These are phyloP conservation scores for Globisporangium perplexum DNA, from an alignment of 352 stramenopile species.

Conservation along the genomic window DNA sequence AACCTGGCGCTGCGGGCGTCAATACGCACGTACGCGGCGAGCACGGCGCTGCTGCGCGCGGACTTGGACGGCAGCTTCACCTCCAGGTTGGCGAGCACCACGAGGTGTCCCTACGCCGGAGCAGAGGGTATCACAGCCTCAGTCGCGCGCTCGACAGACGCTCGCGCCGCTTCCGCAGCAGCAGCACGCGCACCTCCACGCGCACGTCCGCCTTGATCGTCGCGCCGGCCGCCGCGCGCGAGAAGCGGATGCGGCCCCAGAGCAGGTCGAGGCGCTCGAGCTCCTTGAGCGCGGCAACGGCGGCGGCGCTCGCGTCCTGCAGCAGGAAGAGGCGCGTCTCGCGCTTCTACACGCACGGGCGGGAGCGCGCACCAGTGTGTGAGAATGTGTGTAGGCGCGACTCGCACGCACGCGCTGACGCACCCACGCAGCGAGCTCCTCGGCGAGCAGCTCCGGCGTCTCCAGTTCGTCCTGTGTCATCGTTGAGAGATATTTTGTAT, in stretches of 20 bases:
- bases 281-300: slow-evolving; percentile 50
- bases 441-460: slow-evolving; percentile 12
- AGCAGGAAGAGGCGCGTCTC: slow-evolving; percentile 57
- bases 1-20: background rate
- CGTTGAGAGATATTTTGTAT: background rate
- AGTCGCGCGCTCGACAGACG: background rate
- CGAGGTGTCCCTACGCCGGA: slow-evolving; percentile 53
- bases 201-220: slow-evolving; percentile 65
- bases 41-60: slow-evolving; percentile 41
- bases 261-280: slow-evolving; percentile 81
- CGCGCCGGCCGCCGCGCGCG: slow-evolving; percentile 30
- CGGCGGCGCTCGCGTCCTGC: slow-evolving; percentile 44
- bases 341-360: slow-evolving; percentile 54
- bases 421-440: slow-evolving; percentile 49
- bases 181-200: slow-evolving; percentile 38
- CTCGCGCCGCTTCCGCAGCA: background rate
- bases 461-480: too few relatives aligned
- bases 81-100: slow-evolving; percentile 66
- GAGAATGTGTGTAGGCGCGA: background rate
- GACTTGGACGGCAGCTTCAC: slow-evolving; percentile 53
- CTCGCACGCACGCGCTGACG: too few relatives aligned
- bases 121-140: background rate
- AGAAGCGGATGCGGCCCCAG: slow-evolving; percentile 72
- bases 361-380: background rate
- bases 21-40: slow-evolving; percentile 31